Evolutionary conservation across 331 rosid species (phyloP).

Genomic region (Rosa hybrid): DNA sequence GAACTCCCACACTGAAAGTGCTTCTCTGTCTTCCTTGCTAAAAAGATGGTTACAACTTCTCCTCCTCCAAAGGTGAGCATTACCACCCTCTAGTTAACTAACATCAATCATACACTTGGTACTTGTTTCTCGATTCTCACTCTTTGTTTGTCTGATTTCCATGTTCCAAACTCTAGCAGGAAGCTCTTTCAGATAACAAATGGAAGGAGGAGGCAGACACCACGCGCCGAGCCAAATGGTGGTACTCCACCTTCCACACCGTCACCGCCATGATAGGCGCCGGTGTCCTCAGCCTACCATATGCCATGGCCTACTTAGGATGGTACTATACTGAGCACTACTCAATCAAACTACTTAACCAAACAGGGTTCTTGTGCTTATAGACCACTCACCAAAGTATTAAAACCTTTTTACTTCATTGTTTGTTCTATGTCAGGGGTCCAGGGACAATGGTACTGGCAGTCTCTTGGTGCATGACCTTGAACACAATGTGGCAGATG

Average conservation of each 20-base stretch:
- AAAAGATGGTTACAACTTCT: conserved; percentile 56
- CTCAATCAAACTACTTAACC: background rate
- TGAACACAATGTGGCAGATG: conserved; percentile 94
- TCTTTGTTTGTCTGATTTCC: background rate
- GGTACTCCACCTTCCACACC: conserved; percentile 88
- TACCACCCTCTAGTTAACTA: background rate
- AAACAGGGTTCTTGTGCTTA: background rate
- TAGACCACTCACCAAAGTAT: background rate
- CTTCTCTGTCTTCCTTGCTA: conserved; percentile 20
- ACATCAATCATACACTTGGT: background rate
- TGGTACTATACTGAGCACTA: conserved; percentile 43
- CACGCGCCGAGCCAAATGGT: conserved; percentile 76
- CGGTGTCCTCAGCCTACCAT: conserved; percentile 84
- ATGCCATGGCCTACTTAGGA: conserved; percentile 90
- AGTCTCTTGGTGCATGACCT: conserved; percentile 73
- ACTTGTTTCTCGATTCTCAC: background rate
- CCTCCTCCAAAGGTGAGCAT: conserved; percentile 52
- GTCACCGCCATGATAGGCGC: conserved; percentile 96
- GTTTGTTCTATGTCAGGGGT: conserved; percentile 53
- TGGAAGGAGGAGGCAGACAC: conserved; percentile 49
- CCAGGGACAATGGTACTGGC: conserved; percentile 68
- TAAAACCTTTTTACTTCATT: background rate
- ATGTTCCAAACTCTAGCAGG: conserved; percentile 29
- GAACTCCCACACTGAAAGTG: conserved; percentile 29
- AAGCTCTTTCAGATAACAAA: conserved; percentile 43